These are phyloP conservation scores for Scutellaria galericulata DNA, from an alignment of 257 asterid species.

Conservation along the genomic window DNA sequence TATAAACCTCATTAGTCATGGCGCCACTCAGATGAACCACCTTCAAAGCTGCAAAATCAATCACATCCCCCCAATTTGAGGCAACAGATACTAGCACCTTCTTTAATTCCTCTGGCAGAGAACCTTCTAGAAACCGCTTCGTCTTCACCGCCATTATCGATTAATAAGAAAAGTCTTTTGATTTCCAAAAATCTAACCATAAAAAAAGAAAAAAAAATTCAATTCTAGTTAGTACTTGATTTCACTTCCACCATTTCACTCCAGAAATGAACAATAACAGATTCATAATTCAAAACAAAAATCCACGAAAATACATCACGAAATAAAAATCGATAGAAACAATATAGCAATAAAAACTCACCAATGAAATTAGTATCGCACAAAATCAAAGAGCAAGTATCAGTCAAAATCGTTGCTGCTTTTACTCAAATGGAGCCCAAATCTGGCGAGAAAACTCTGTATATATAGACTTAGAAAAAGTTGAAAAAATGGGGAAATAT, in stretches of 20 bases:
- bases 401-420: background rate
- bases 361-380: constrained; percentile 13
- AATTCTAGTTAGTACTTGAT: background rate
- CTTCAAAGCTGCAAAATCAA: constrained; percentile 51
- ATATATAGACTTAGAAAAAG: constrained; percentile 23
- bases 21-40: constrained; percentile 76
- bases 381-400: background rate
- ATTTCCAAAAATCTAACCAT: constrained; percentile 27
- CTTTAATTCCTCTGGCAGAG: constrained; percentile 63
- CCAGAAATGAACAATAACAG: background rate
- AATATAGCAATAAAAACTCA: constrained; percentile 21
- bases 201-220: constrained; percentile 2
- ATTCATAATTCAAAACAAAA: background rate
- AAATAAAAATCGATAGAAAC: background rate
- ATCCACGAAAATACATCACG: background rate
- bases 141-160: constrained; percentile 72
- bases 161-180: constrained; percentile 17
- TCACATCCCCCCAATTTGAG: constrained; percentile 65
- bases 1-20: constrained; percentile 78
- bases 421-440: background rate
- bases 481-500: background rate
- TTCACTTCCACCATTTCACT: background rate
- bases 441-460: background rate
- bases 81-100: constrained; percentile 58
- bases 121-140: constrained; percentile 53